Conservation (phyloP, 2,329 filamentous ascomycete species). For the Calonectria honghensis region DNA sequence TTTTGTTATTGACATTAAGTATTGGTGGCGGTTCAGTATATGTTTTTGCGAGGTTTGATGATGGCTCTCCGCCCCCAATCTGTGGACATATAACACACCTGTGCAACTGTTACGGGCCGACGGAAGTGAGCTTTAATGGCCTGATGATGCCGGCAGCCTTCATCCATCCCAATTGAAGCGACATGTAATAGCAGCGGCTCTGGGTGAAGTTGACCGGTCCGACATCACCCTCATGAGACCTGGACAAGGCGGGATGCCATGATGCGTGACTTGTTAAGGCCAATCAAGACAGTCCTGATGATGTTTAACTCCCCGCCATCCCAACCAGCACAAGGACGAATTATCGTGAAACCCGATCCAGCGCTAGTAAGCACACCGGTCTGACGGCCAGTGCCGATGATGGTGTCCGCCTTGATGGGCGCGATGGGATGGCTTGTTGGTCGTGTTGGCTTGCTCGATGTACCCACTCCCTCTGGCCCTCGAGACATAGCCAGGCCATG, state of each 20-base stretch:
- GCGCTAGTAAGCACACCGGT: slow-evolving; percentile 40
- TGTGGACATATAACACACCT: background rate
- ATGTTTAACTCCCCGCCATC: slow-evolving; percentile 39
- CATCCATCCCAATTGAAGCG: background rate
- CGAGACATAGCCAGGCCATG: slow-evolving; percentile 28
- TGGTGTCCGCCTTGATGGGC: slow-evolving; percentile 30
- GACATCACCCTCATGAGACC: slow-evolving; percentile 8
- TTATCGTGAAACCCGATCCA: slow-evolving; percentile 37
- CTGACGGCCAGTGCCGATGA: slow-evolving; percentile 43
- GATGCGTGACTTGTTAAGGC: slow-evolving; percentile 33
- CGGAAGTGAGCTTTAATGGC: slow-evolving; percentile 2
- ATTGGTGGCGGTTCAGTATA: background rate
- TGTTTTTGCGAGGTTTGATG: background rate
- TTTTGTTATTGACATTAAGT: background rate
- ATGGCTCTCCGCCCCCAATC: background rate
- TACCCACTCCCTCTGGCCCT: slow-evolving; percentile 51
- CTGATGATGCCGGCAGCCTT: background rate
- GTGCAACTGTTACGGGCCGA: slow-evolving; percentile 18
- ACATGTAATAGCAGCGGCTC: slow-evolving; percentile 7
- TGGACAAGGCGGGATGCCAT: slow-evolving; percentile 12
- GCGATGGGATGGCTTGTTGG: background rate
- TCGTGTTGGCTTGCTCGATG: background rate
- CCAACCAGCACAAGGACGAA: slow-evolving; percentile 37
- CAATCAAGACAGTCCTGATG: slow-evolving; percentile 27
- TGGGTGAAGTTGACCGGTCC: slow-evolving; percentile 21